Base-by-base conservation (phyloP, 495 filamentous ascomycete genomes). In the Gamarada debralockiae region DNA sequence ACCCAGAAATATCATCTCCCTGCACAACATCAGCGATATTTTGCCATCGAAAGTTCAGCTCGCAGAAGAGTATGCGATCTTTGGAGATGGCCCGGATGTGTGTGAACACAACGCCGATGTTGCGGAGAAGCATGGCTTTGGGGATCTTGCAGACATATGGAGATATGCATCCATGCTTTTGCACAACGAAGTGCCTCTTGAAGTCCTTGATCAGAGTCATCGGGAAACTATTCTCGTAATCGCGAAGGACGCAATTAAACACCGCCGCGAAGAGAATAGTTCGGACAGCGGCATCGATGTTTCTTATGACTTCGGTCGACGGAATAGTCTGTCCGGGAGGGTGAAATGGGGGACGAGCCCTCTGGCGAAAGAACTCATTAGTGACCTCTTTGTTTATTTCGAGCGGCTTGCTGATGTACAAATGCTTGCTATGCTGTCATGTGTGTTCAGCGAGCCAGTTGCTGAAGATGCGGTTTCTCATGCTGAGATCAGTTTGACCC, bases 381-480 rank as follows among this genome's bases (percentile, higher is more conserved):
- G 72, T 20, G 73, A 80, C 43, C 70, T 81, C 15, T 90, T 96
- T 60, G 76, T 80, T 13, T 79, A 95, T 64, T 96, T 87, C 56
- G 90, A 95, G 63, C 77, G 72, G 33, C 72, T 84, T 24, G 89
- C 83, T 2, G 90, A 97, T 63, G 71, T 92, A 2, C 92, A 97
- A 65, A 96, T 96, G 92, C 74, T 96, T 15, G 92, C 90, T 29
- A 95, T 96, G 92, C 77, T 97, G 12, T 86, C 91, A 1, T 95
- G 91, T 63, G 83, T 96, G 39, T 85, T 97, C 50, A 82, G 82
- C 44, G 88, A 95, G 52, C 75, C 82, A 6, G 64, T 66, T 0
- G 62, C 73, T 3, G 68, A 76, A 42, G 71, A 80, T 48, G 67
- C 70, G n/a, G 67, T 74, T 27, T 68, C 70, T 22, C 71, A 73